Conservation (phyloP, 352 stramenopile genomes). For the Pythium biforme region DNA sequence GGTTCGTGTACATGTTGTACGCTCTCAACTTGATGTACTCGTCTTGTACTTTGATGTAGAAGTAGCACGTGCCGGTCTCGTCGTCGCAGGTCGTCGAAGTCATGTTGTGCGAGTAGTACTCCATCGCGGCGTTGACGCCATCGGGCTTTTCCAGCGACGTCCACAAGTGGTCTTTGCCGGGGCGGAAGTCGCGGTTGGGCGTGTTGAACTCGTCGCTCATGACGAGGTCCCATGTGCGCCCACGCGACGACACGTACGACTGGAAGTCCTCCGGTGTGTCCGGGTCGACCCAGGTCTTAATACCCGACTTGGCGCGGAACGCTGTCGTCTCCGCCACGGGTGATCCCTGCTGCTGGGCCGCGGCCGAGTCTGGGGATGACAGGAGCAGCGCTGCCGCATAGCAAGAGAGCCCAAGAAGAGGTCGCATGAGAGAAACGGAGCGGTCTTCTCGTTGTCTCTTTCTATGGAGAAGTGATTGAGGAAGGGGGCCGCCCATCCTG, state of each 20-base stretch:
- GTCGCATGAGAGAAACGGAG: too few species aligned
- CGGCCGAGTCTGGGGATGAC: too few species aligned
- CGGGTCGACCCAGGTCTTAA: conserved; percentile 10
- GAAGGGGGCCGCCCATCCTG: too few species aligned
- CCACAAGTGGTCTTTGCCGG: conserved; percentile 18
- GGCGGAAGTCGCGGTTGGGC: conserved; percentile 36
- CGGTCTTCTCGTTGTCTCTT: too few species aligned
- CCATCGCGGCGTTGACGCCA: conserved; percentile 16
- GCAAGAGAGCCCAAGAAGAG: too few species aligned
- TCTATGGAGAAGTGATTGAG: too few species aligned
- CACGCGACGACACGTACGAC: conserved; percentile 25
- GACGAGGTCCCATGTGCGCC: conserved; percentile 46
- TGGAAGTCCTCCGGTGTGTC: background rate
- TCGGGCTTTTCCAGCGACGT: conserved; percentile 21
- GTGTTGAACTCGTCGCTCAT: conserved; percentile 83
- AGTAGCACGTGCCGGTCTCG: conserved; percentile 31
- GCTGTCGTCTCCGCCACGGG: background rate
- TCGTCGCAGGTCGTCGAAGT: conserved; percentile 14
- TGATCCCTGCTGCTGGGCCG: background rate
- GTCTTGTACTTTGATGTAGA: conserved; percentile 35
- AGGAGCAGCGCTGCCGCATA: background rate
- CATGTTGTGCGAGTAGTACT: conserved; percentile 22
- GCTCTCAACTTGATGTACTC: conserved; percentile 23
- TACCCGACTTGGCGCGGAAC: conserved; percentile 10
- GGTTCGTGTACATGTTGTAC: conserved; percentile 31